A percentile compares a stretch with the other conserved stretches of the same genome.
phyloP scores from a whole-genome alignment of 106 monocot genomes.

The Hemerocallis citrina region DNA sequence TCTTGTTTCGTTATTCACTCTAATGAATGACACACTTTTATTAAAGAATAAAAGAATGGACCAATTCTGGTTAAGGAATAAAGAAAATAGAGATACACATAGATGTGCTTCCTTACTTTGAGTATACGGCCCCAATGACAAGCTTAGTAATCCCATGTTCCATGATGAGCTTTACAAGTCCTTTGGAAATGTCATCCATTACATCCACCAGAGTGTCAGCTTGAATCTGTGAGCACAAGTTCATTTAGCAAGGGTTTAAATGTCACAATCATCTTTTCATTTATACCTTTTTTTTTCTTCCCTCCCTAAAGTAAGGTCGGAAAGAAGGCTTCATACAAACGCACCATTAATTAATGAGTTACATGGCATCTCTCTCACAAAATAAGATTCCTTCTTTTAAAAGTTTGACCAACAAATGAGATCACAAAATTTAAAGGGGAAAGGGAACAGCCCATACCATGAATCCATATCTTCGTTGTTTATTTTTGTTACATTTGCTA shows the following conservation, averaged over 20 bases:
- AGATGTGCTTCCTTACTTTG: constrained; percentile 20
- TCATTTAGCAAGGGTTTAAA: background rate
- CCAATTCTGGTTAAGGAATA: background rate
- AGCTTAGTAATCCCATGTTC: constrained; percentile 30
- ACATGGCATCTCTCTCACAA: too few relatives aligned
- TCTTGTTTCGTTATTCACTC: background rate
- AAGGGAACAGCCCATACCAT: too few relatives aligned
- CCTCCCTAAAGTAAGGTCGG: too few relatives aligned
- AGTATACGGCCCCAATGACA: constrained; percentile 52
- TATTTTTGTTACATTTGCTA: too few relatives aligned
- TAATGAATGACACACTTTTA: background rate
- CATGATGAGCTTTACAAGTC: constrained; percentile 27
- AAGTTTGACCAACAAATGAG: too few relatives aligned
- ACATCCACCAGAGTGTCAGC: constrained; percentile 39
- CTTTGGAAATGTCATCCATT: constrained; percentile 34
- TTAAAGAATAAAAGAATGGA: background rate
- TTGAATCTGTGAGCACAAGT: constrained; percentile 18
- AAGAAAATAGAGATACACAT: background rate
- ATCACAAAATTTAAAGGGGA: too few relatives aligned
- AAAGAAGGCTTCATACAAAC: too few relatives aligned
- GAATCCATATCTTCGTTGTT: too few relatives aligned
- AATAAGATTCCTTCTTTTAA: too few relatives aligned
- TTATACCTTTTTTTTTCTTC: too few relatives aligned
- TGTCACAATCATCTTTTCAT: background rate
- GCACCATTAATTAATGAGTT: too few relatives aligned